Evolutionary conservation across 1,284 basidiomycete genomes (phyloP), one percentile per base, ranked within the genome.

Genomic region (Meira miltonrushii): DNA sequence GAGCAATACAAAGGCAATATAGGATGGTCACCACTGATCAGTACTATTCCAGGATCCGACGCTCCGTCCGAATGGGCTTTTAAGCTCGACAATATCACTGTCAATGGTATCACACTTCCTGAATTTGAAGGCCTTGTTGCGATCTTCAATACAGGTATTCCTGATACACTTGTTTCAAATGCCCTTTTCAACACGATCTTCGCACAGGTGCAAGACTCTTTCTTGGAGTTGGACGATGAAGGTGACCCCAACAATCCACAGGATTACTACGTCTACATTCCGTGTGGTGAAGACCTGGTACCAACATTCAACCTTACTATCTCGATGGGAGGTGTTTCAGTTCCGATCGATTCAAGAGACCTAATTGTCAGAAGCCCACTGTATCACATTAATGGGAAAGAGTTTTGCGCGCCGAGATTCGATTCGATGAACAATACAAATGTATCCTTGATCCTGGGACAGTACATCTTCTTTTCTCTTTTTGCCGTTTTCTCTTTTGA

Each of bases 1-100:
- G 70, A 72, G n/a, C 72, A 79, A 50, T 81, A 78, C 63, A 60
- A 58, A 8, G 76, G 76, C 58, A 71, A 75, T 23, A 79, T 81
- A 9, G 46, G 46, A 5, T 48, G 46, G 46, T 48, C 46, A 21
- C 25, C 46, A 13, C 17, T 48, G 17, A 23, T 48, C 12, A 48
- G 17, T 7, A 21, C 13, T 2, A 48, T 5, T 12, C 17, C 13
- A 12, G 12, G 23, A 5, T 17, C 13, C 25, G 13, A 5, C 7
- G 46, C 6, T 13, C 46, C 46, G 21, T 9, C 46, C 17, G 25
- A 48, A 23, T 48, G 46, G 46, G 17, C 25, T 2, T 6, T 17
- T 2, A 48, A 48, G 46, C 46, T 48, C 8, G 46, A 48, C 21
- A 48, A 48, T 5, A 48, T 48, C 21, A 48, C 46, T 25, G 21